These are phyloP conservation scores for Corynespora cassiicola DNA, from an alignment of 2,329 filamentous ascomycete species.

Conservation along the genomic window DNA sequence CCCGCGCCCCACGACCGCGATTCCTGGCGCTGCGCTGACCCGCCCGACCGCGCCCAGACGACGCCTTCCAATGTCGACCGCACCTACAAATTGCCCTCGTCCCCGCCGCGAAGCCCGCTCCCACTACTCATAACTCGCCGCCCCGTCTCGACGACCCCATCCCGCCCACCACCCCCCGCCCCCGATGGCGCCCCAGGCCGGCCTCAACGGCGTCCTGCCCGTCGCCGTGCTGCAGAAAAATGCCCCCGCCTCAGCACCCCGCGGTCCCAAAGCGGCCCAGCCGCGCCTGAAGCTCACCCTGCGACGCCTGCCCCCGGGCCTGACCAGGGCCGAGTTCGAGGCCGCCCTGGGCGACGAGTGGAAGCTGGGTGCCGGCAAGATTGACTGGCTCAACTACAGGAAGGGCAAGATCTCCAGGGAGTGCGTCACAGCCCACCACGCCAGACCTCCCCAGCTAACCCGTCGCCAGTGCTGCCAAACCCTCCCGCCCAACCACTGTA, in stretches of 20 bases:
- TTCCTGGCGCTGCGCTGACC: background rate
- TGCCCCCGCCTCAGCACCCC: conserved; percentile 32
- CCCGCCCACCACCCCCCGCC: conserved; percentile 3
- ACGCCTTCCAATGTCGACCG: conserved; percentile 20
- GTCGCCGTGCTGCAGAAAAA: conserved; percentile 46
- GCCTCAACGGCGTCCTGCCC: conserved; percentile 47
- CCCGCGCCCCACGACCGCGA: conserved; percentile 3
- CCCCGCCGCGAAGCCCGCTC: conserved; percentile 9
- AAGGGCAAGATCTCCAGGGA: conserved; percentile 82
- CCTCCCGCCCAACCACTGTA: conserved; percentile 78
- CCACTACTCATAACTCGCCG: conserved; percentile 10
- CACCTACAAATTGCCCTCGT: conserved; percentile 15
- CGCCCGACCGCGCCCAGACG: background rate
- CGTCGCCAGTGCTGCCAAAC: conserved; percentile 66
- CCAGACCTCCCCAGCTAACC: conserved; percentile 13
- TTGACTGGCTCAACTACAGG: conserved; percentile 82
- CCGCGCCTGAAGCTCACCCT: conserved; percentile 84
- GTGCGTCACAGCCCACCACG: conserved; percentile 57
- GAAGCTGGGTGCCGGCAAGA: conserved; percentile 78
- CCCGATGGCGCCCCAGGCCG: conserved; percentile 38
- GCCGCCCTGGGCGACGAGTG: conserved; percentile 77
- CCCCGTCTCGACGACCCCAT: background rate
- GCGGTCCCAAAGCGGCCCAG: conserved; percentile 51
- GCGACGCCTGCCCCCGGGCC: conserved; percentile 81
- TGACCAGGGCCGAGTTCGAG: conserved; percentile 81